phyloP scores from a whole-genome alignment of 1,139 yeast genomes.

The Pichia terricola region DNA sequence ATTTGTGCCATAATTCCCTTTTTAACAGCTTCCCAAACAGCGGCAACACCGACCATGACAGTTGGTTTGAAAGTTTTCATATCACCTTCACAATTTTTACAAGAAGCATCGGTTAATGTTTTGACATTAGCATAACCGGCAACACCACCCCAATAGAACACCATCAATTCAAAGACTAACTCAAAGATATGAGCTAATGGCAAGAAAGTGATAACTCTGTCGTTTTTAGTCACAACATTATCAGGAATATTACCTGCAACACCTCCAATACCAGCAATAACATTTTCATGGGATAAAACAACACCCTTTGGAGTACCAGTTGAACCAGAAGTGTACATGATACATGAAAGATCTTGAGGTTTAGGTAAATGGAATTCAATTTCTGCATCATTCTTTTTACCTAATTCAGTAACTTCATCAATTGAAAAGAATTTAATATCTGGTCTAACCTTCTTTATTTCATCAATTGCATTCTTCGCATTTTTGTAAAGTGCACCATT shows the following conservation, averaged over 20 bases:
- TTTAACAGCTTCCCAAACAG: constrained; percentile 95
- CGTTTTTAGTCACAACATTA: constrained; percentile 41
- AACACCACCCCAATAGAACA: constrained; percentile 83
- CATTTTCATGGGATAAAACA: constrained; percentile 65
- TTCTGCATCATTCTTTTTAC: constrained; percentile 33
- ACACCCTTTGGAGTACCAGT: constrained; percentile 99
- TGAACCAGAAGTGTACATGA: constrained; percentile 98
- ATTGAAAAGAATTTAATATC: constrained; percentile 59
- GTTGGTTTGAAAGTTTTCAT: constrained; percentile 83
- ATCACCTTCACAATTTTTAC: constrained; percentile 82
- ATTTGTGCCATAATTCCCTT: constrained; percentile 84
- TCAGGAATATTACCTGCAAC: constrained; percentile 55
- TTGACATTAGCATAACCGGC: constrained; percentile 91
- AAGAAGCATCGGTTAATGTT: constrained; percentile 75
- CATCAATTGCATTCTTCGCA: constrained; percentile 49
- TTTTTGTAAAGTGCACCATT: constrained; percentile 46
- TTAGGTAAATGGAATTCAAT: constrained; percentile 42
- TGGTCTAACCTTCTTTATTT: constrained; percentile 60
- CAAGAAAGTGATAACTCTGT: constrained; percentile 75
- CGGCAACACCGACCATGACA: constrained; percentile 96
- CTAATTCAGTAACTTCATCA: constrained; percentile 58
- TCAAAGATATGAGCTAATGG: constrained; percentile 97
- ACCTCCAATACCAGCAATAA: constrained; percentile 82
- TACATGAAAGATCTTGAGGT: constrained; percentile 75
- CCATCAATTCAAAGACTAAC: constrained; percentile 70